These are phyloP conservation scores for Phytopythium sindhum DNA, from an alignment of 352 stramenopile genomes.

Conservation along the genomic window DNA sequence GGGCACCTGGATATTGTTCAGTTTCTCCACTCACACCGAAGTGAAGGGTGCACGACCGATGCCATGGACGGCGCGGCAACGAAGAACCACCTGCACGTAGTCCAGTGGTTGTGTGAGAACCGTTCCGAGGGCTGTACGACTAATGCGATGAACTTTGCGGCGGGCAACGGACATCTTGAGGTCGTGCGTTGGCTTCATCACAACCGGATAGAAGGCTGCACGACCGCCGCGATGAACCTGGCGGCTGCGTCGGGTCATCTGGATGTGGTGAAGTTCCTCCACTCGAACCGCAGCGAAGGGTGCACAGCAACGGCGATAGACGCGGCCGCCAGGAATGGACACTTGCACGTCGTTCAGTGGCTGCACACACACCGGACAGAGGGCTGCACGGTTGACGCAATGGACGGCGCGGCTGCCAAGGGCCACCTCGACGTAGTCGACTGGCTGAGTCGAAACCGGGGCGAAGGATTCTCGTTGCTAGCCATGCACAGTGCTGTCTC, in stretches of 20 bases:
- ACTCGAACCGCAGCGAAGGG: slow-evolving; percentile 16
- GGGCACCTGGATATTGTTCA: slow-evolving; percentile 27
- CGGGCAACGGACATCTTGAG: slow-evolving; percentile 24
- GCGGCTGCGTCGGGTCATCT: slow-evolving; percentile 23
- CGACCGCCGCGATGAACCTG: slow-evolving; percentile 23
- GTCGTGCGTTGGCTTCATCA: slow-evolving; percentile 24
- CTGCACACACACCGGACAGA: slow-evolving; percentile 26
- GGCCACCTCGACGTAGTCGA: slow-evolving; percentile 25
- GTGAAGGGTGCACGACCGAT: slow-evolving; percentile 25
- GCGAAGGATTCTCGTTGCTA: slow-evolving; percentile 16
- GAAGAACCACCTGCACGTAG: slow-evolving; percentile 29
- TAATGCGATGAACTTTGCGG: slow-evolving; percentile 19
- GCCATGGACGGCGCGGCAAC: slow-evolving; percentile 33
- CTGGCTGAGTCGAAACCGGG: slow-evolving; percentile 15
- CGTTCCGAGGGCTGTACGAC: slow-evolving; percentile 27
- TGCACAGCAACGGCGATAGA: slow-evolving; percentile 33
- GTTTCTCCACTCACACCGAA: slow-evolving; percentile 28
- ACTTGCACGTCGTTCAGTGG: slow-evolving; percentile 26
- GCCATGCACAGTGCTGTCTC: slow-evolving; percentile 16
- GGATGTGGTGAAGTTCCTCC: slow-evolving; percentile 23
- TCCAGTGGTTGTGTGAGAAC: slow-evolving; percentile 25
- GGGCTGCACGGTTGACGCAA: slow-evolving; percentile 26
- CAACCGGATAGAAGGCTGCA: slow-evolving; percentile 24
- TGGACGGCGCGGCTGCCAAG: slow-evolving; percentile 21
- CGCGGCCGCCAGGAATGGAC: slow-evolving; percentile 21